Percentiles rank a stretch among this genome's conserved stretches.
Conservation (phyloP, 2,329 filamentous ascomycete species). For the Aspergillus novoparasiticus region DNA sequence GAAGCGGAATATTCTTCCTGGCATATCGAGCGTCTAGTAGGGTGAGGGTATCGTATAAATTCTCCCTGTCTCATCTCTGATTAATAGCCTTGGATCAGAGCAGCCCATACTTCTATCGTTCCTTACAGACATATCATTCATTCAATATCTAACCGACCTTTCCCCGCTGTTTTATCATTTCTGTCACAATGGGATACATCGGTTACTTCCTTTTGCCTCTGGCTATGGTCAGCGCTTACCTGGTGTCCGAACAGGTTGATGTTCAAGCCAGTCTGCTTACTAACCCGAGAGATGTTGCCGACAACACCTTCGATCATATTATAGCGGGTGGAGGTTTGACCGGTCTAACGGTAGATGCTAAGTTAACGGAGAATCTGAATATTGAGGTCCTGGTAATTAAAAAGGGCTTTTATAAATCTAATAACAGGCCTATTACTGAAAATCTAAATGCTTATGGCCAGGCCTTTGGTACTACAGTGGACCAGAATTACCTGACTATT, state of each 20-base stretch:
- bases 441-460: slow-evolving; percentile 30
- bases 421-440: slow-evolving; percentile 27
- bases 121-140: too few species aligned
- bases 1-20: too few species aligned
- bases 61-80: too few species aligned
- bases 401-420: slow-evolving; percentile 30
- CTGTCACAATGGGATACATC: too few species aligned
- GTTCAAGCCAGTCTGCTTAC: not conserved
- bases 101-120: too few species aligned
- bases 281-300: slow-evolving; percentile 21
- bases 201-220: too few species aligned
- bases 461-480: slow-evolving; percentile 27
- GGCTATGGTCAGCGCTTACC: too few species aligned
- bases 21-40: too few species aligned
- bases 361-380: slow-evolving; percentile 27
- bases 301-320: slow-evolving; percentile 31
- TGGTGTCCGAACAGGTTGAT: not conserved
- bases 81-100: too few species aligned
- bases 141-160: too few species aligned
- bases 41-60: too few species aligned
- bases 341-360: slow-evolving; percentile 30
- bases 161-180: too few species aligned
- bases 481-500: slow-evolving; percentile 12
- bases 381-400: slow-evolving; percentile 33
- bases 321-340: slow-evolving; percentile 35